Evolutionary conservation across 345 rosid species (phyloP).

Genomic region (Hibiscus mutabilis): DNA sequence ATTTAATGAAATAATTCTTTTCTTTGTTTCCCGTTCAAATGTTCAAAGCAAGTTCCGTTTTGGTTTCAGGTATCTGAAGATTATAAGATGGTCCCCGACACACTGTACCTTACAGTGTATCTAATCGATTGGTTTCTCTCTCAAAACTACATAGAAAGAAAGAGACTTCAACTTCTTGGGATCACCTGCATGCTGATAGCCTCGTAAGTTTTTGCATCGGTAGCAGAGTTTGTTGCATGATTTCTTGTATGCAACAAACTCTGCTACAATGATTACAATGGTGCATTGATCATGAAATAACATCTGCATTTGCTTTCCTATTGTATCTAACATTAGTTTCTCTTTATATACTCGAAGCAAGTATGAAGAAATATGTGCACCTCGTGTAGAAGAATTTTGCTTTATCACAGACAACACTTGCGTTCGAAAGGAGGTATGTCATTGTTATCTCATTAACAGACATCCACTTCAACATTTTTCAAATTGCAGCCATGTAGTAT

Average conservation of each 20-base stretch:
- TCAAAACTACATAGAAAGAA: conserved; percentile 61
- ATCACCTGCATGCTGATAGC: too few species aligned
- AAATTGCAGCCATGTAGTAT: too few species aligned
- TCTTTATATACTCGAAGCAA: conserved; percentile 39
- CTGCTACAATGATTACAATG: background rate
- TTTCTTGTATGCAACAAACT: too few species aligned
- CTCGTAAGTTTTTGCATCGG: too few species aligned
- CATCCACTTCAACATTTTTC: too few species aligned
- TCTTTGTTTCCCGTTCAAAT: too few species aligned
- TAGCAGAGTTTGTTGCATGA: too few species aligned
- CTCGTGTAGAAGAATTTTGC: conserved; percentile 83
- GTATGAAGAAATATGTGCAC: conserved; percentile 85
- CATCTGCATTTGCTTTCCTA: conserved; percentile 8
- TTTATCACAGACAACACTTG: conserved; percentile 88
- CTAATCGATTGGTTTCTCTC: conserved; percentile 76
- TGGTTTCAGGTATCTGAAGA: conserved; percentile 84
- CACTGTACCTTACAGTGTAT: conserved; percentile 76
- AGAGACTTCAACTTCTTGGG: conserved; percentile 66
- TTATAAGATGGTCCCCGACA: conserved; percentile 76
- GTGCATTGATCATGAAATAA: background rate
- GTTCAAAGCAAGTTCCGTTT: too few species aligned
- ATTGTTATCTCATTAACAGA: conserved; percentile 1
- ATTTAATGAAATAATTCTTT: too few species aligned
- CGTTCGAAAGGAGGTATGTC: conserved; percentile 55
- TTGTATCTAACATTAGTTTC: conserved; percentile 9